Percentiles rank a stretch among this genome's conserved stretches.
phyloP scores from a whole-genome alignment of 306 rosid species.

The Trifolium fragiferum region DNA sequence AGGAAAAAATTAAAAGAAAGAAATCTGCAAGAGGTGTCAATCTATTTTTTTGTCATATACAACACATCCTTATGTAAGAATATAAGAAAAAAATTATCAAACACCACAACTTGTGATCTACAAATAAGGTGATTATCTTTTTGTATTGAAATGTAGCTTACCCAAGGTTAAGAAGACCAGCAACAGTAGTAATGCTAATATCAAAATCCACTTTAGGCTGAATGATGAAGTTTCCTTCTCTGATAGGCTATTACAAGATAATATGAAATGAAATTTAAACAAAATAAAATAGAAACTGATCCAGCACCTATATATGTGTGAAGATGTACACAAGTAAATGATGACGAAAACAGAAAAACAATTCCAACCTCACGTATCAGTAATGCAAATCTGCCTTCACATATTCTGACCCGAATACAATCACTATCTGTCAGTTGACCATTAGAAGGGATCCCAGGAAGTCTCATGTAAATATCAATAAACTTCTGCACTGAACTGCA shows the following conservation, averaged over 20 bases:
- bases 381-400: constrained; percentile 98
- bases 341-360: constrained; percentile 16
- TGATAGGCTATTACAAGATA: constrained; percentile 72
- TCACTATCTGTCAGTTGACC: constrained; percentile 92
- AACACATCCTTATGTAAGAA: neutral
- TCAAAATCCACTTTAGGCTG: constrained; percentile 99
- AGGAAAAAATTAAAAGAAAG: neutral
- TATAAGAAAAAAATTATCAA: constrained; percentile 2
- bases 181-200: constrained; percentile 89
- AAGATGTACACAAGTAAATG: constrained; percentile 31
- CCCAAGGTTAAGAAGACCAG: constrained; percentile 99
- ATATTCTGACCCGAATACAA: constrained; percentile 94
- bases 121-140: constrained; percentile 12
- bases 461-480: constrained; percentile 89
- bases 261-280: constrained; percentile 3
- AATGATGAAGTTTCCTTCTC: constrained; percentile 97
- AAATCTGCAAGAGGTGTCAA: constrained; percentile 18
- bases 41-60: neutral
- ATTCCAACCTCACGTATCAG: constrained; percentile 85
- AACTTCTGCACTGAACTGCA: constrained; percentile 97
- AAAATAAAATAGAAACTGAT: constrained; percentile 29
- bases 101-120: constrained; percentile 29
- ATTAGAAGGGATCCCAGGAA: constrained; percentile 88
- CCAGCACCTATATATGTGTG: neutral
- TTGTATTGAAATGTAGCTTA: constrained; percentile 51